Base-by-base conservation (phyloP, 2,329 filamentous ascomycete species). In the Colletotrichum destructivum region DNA sequence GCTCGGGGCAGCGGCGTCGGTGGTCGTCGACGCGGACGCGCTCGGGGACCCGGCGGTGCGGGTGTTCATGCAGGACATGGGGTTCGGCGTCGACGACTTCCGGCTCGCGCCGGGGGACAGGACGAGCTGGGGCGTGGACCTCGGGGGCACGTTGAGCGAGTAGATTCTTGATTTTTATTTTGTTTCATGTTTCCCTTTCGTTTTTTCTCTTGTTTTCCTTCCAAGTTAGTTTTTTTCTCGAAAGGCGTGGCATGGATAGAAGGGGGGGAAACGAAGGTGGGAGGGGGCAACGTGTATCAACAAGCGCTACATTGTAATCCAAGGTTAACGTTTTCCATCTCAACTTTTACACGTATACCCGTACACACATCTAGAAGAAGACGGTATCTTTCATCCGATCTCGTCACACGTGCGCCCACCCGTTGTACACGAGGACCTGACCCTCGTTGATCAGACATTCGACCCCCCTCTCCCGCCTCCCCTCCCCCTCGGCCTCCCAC, bases 361-460 rank as follows among this genome's bases (percentile, higher is more conserved):
- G 26, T 38, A 42, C 31, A 40, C 21, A 56, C 15, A 18, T 49
- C 31, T 35, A 35, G 16, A 44, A n/a, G 7, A n/a, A 60, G 38
- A 2, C 60, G 66, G 61, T 66, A 72, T 71, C 49, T 63, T 51
- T 71, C 31, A 5, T 21, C 59, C 52, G 9, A 35, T 16, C 18
- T 11, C 40, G 8, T 66, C 71, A 89, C 71, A 88, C 83, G 82
- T 91, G 89, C 68, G 85, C 85, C 89, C 89, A 91, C 2, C 89
- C 89, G 76, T 87, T 89, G 72, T 83, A 81, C 49, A 83, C 85
- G 67, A 91, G 78, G 26, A 91, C 86, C 76, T 91, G 89, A 86
- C 89, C 90, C 81, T 91, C 89, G 75, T 90, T 87, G 57, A 91
- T 86, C 75, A 90, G 76, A 74, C 89, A 91, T 71, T 86, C 84